Conservation (phyloP, 2,329 filamentous ascomycete genomes). For the Huntiella abstrusa region DNA sequence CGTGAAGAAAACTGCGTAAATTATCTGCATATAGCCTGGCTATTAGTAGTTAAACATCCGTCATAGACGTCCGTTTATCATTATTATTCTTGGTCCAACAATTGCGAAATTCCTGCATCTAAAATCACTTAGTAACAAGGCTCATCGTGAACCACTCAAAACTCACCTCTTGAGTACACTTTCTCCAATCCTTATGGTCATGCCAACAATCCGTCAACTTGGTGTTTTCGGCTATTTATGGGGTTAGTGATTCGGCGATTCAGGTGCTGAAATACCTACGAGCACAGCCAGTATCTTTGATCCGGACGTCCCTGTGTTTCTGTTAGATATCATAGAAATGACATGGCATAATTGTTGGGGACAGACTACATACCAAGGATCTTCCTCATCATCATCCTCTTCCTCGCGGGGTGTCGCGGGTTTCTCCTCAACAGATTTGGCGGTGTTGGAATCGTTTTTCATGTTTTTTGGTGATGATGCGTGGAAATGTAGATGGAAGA, state of each 20-base stretch:
- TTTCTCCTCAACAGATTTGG: conserved; percentile 14
- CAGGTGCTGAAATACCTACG: conserved; percentile 31
- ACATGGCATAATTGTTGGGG: conserved; percentile 11
- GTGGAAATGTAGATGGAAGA: too few relatives aligned
- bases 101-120: conserved; percentile 80
- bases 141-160: neutral
- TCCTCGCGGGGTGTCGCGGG: conserved; percentile 16
- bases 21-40: neutral
- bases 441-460: neutral
- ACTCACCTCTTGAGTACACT: conserved; percentile 72
- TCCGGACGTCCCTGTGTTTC: conserved; percentile 69
- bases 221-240: conserved; percentile 54
- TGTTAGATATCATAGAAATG: neutral
- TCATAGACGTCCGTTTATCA: conserved; percentile 59
- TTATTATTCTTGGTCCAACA: conserved; percentile 90
- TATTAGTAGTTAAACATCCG: conserved; percentile 34
- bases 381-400: conserved; percentile 67
- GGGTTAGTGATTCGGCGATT: neutral
- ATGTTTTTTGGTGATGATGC: too few relatives aligned
- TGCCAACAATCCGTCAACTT: conserved; percentile 92
- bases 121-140: neutral
- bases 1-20: neutral
- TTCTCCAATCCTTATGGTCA: conserved; percentile 89
- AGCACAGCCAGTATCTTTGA: conserved; percentile 88
- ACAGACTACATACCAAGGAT: conserved; percentile 58